Evolutionary conservation across 768 basidiomycete species (phyloP), one percentile per base, ranked within the genome.

Genomic region (Russula compacta): DNA sequence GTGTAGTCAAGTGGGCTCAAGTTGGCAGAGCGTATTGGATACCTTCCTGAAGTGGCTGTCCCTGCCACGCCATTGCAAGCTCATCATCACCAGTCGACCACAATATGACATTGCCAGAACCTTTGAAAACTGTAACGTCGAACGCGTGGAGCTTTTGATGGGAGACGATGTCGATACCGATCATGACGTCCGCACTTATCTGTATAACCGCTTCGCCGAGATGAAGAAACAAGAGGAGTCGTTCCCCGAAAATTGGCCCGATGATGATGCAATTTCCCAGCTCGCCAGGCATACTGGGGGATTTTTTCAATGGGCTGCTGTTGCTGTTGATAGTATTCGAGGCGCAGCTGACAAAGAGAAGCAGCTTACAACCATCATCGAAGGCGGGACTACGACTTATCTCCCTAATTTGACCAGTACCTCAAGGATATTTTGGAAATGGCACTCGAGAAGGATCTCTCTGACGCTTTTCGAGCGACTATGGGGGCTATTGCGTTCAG

Each of bases 21-120:
- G 4, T 12, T 64, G 53, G 47, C 9, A 44, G 17, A 24, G 7
- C 14, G 36, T 64, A 15, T 15, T 64, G 9, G 9, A 48, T 33
- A 60, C 63, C 17, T 42, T 64, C 53, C 14, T 14, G 3, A 21
- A 29, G 32, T 64, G 63, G 63, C 24, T 33, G 5, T 47, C 47
- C 9, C 48, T 64, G 4, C 63, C 63, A 6, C 49, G 17, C 9
- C 51, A 64, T 47, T 64, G 35, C 59, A 64, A 64, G 42, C 63
- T 64, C 21, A 44, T 64, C 15, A 24, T 64, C 53, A 64, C 50
- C 10, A 57, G 60, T 24, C 56, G 60, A 38, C 54, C 54, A 1
- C 54, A 52, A n/a, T 29, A 38, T 36, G 60, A 64, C 21, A 56
- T 64, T 32, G 32, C 36, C 8, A 57, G 48, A 11, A 51, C 36